phyloP scores from a whole-genome alignment of 78 protist genomes.

The Dictyostelium firmibasis region DNA sequence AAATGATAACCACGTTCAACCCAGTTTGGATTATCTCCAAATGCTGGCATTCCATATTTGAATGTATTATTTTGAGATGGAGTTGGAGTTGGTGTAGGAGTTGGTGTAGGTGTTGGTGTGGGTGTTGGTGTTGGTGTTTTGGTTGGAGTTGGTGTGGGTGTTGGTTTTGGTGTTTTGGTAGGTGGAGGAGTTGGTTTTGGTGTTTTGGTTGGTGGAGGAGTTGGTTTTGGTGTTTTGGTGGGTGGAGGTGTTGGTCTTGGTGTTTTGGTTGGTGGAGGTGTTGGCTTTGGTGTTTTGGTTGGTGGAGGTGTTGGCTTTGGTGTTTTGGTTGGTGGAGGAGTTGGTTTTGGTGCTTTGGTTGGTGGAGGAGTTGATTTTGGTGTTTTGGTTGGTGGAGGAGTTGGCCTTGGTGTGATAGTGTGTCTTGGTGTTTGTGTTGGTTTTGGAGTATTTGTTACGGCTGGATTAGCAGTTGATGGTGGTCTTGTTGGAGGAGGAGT shows the following conservation, averaged over 20 bases:
- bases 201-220: neutral
- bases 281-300: neutral
- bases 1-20: neutral
- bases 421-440: neutral
- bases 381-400: neutral
- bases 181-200: neutral
- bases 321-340: neutral
- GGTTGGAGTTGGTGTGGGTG: neutral
- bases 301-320: neutral
- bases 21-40: neutral
- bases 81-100: neutral
- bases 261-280: too few species aligned
- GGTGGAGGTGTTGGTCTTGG: neutral
- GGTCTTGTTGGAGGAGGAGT: neutral
- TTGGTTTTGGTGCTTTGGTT: slow-evolving; percentile 13
- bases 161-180: too few species aligned
- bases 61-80: neutral
- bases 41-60: neutral
- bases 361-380: neutral
- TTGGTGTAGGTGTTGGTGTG: neutral
- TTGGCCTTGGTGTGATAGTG: neutral
- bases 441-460: neutral
- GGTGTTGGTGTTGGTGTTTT: neutral
- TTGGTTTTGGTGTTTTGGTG: neutral
- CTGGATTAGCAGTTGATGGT: neutral